Percentiles rank a stretch among this genome's conserved stretches.
These are phyloP conservation scores for Sphagnum magellanicum DNA, from an alignment of 228 moss, liverwort and hornwort species.

Conservation along the genomic window DNA sequence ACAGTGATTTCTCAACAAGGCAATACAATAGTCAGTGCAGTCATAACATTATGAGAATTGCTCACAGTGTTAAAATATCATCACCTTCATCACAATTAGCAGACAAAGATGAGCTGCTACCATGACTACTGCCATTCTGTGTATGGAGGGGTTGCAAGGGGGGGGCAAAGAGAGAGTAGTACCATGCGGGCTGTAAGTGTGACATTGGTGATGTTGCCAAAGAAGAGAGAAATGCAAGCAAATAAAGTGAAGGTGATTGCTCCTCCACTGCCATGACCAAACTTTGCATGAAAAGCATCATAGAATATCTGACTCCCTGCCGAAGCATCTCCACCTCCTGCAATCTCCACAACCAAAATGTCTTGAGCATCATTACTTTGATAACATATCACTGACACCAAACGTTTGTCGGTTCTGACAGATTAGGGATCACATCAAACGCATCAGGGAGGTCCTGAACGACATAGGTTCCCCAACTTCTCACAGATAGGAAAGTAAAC, in stretches of 20 bases:
- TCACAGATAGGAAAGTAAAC: too few relatives aligned
- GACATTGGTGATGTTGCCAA: slow-evolving; percentile 38
- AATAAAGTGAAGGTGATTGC: slow-evolving; percentile 25
- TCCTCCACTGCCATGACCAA: slow-evolving; percentile 12
- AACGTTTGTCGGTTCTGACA: background rate
- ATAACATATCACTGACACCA: background rate
- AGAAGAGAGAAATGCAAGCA: slow-evolving; percentile 23
- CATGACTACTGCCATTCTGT: too few relatives aligned
- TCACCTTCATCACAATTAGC: background rate
- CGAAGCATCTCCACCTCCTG: slow-evolving; percentile 39
- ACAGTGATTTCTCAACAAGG: too few relatives aligned
- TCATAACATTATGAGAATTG: too few relatives aligned
- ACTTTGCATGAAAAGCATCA: slow-evolving; percentile 23
- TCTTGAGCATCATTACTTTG: background rate
- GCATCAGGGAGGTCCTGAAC: background rate
- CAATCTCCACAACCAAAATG: background rate
- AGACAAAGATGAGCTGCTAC: background rate
- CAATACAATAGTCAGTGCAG: too few relatives aligned
- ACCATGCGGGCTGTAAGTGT: slow-evolving; percentile 40
- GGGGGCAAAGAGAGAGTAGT: background rate
- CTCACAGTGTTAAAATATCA: background rate
- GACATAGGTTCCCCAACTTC: background rate
- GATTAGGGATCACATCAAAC: background rate
- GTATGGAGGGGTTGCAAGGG: too few relatives aligned
- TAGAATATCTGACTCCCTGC: slow-evolving; percentile 35